Base-by-base conservation (phyloP, 2,329 filamentous ascomycete genomes). In the Chaetomium sp. region DNA sequence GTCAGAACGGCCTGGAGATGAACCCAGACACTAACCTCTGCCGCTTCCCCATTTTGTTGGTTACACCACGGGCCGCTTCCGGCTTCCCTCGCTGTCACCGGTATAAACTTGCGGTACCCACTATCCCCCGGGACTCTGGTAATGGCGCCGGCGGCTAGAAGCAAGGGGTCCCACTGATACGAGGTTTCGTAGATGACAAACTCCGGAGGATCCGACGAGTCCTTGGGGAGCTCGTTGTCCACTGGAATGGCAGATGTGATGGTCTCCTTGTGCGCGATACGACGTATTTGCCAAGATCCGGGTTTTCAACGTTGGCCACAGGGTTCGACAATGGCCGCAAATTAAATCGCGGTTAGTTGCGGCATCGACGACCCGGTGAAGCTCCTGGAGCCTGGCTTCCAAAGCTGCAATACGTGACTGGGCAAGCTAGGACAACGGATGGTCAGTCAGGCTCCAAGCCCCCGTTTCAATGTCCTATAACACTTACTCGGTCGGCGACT, bases 101-200 rank as follows among this genome's bases (percentile, higher is more conserved):
- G 65, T 0, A 66, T 49, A 54, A 72, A 71, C 9, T 66, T 58
- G 6, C 67, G 61, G 49, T 69, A 64, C 5, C 65, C 52, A 52
- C 72, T 69, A 11, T 73, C 73, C 6, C 72, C 72, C 6, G 59
- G 62, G n/a, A 72, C 71, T 19, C 68, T 68, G 55, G 70, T 70
- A 62, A 76, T 74, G 49, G 65, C 66, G 10, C 71, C 72, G 3
- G 68, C 69, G 5, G 71, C 69, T 11, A 75, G 63, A 43, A 76
- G 71, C 19, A 74, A 69, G 1, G 72, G 72, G 61, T 76, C 76
- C 51, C 72, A 71, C 53, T 73, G 67, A 65, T 75, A 76, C 2
- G 73, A 72, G 6, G 73, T 75, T 63, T 75, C 72, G 63, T 74
- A 75, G 53, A 75, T 68, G 57, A 74, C 65, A 43, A 74, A 69